These are phyloP conservation scores for Taxillus chinensis DNA, from an alignment of 164 flowering plant genomes.

Conservation along the genomic window DNA sequence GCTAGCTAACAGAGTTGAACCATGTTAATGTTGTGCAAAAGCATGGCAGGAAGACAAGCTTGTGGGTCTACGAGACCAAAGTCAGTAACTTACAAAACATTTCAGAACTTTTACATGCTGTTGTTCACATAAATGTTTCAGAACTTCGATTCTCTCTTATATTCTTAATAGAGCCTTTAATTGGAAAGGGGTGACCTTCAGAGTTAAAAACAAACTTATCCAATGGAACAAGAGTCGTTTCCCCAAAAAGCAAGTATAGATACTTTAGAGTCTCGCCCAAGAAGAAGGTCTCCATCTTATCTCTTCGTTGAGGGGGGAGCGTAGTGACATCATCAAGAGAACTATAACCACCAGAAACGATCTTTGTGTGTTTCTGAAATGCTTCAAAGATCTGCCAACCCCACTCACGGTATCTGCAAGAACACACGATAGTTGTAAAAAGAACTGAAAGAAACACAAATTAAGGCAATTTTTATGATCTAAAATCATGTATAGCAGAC, in stretches of 20 bases:
- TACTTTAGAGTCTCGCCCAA: slow-evolving; percentile 92
- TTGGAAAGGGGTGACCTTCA: slow-evolving; percentile 91
- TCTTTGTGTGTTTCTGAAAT: slow-evolving; percentile 73
- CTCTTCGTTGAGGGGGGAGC: slow-evolving; percentile 73
- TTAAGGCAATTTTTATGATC: neutral
- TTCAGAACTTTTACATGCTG: neutral
- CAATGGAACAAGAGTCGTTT: slow-evolving; percentile 54
- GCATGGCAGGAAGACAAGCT: slow-evolving; percentile 1
- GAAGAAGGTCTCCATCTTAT: slow-evolving; percentile 98
- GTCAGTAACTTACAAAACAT: neutral
- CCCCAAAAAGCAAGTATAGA: slow-evolving; percentile 71
- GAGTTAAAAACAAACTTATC: slow-evolving; percentile 88
- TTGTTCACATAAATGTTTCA: slow-evolving; percentile 3
- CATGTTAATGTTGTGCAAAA: neutral
- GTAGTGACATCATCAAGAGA: slow-evolving; percentile 85
- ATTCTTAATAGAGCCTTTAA: slow-evolving; percentile 17
- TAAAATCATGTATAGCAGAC: no score
- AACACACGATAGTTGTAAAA: neutral
- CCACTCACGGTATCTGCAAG: slow-evolving; percentile 85
- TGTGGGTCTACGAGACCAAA: neutral
- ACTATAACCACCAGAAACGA: slow-evolving; percentile 80
- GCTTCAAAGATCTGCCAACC: slow-evolving; percentile 96
- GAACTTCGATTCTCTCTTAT: slow-evolving; percentile 1
- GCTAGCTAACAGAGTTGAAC: neutral
- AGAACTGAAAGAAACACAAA: neutral